Conservation (phyloP, 192 early-diverging fungal species). For the Entomortierella beljakovae region DNA sequence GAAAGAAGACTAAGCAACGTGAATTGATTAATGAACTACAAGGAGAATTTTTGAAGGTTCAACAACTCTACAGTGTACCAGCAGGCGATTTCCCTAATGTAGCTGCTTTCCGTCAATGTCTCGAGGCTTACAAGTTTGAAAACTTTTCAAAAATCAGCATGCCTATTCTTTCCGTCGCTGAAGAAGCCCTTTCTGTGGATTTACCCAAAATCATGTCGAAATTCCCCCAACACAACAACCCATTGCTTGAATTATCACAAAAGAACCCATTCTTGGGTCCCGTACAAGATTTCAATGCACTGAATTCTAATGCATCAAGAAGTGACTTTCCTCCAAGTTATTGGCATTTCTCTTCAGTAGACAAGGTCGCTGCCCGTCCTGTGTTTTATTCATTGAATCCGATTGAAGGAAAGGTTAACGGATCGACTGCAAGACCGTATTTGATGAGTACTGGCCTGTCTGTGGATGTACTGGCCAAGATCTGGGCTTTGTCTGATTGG, state of each 20-base stretch:
- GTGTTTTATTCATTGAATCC: slow-evolving; percentile 67
- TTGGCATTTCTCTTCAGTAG: slow-evolving; percentile 66
- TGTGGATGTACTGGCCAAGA: slow-evolving; percentile 70
- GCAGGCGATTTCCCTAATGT: slow-evolving; percentile 91
- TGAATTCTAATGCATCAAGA: slow-evolving; percentile 7
- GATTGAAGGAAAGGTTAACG: slow-evolving; percentile 69
- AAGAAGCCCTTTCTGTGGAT: slow-evolving; percentile 81
- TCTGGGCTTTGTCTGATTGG: slow-evolving; percentile 86
- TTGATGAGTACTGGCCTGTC: slow-evolving; percentile 76
- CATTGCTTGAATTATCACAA: slow-evolving; percentile 68
- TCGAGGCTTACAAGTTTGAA: slow-evolving; percentile 81
- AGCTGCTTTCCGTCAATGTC: slow-evolving; percentile 73
- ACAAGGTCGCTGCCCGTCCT: slow-evolving; percentile 57
- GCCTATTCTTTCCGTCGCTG: slow-evolving; percentile 71
- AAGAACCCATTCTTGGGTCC: slow-evolving; percentile 66
- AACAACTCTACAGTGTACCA: slow-evolving; percentile 77
- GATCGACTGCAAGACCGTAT: slow-evolving; percentile 64
- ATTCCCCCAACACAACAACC: slow-evolving; percentile 73
- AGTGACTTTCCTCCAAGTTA: slow-evolving; percentile 59
- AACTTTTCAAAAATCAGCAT: slow-evolving; percentile 83
- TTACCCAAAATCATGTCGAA: slow-evolving; percentile 82
- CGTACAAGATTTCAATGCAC: slow-evolving; percentile 18
- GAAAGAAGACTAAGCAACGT: slow-evolving; percentile 80
- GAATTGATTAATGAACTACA: slow-evolving; percentile 76
- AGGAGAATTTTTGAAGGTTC: slow-evolving; percentile 82